These are phyloP conservation scores for Calonectria ilicicola DNA, from an alignment of 2,329 filamentous ascomycete genomes.

Conservation along the genomic window DNA sequence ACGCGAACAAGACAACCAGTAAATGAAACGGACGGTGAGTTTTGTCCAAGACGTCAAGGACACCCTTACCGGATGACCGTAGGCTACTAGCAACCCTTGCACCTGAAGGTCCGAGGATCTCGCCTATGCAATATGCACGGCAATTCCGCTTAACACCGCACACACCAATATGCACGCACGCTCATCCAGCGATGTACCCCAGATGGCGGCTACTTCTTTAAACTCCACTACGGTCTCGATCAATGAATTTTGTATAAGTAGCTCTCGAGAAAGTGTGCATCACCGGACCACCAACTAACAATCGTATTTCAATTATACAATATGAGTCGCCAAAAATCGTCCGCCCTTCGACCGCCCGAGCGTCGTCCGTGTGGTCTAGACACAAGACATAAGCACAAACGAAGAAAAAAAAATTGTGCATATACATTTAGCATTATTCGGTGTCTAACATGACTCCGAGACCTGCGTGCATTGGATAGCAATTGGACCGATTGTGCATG, in stretches of 20 bases:
- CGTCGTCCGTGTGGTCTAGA: neutral
- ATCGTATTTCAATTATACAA: neutral
- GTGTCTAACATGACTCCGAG: neutral
- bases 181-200: slow-evolving; percentile 38
- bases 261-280: neutral
- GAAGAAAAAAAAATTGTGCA: neutral
- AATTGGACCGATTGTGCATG: slow-evolving; percentile 5
- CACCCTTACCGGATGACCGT: slow-evolving; percentile 12
- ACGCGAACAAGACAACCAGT: neutral
- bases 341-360: neutral
- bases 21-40: slow-evolving; percentile 14
- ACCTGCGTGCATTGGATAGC: neutral
- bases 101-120: slow-evolving; percentile 1
- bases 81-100: slow-evolving; percentile 4
- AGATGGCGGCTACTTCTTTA: slow-evolving; percentile 31
- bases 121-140: slow-evolving; percentile 28
- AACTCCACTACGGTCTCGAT: slow-evolving; percentile 35
- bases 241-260: slow-evolving; percentile 26
- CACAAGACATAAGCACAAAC: neutral
- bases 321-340: neutral
- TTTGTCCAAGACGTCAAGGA: neutral
- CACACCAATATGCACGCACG: slow-evolving; percentile 18
- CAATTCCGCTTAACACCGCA: slow-evolving; percentile 27
- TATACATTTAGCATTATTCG: neutral
- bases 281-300: neutral